Base-by-base conservation (phyloP, 352 stramenopile species). In the Pythium sp. region DNA sequence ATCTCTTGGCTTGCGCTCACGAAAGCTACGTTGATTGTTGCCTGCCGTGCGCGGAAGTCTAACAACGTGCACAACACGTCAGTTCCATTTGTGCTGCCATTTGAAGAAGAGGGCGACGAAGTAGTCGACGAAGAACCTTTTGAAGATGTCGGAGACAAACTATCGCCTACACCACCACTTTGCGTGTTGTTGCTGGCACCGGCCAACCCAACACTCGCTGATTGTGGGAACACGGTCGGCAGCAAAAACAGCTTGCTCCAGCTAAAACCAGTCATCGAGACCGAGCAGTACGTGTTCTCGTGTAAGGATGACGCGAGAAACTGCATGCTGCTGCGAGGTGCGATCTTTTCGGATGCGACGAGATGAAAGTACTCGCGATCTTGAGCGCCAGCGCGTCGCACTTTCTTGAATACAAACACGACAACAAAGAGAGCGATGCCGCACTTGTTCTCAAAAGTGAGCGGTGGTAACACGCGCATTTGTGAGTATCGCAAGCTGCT, bases 371-470 rank as follows among this genome's bases (percentile, higher is more conserved):
- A 88, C 62, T 93, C 83, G 58, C 83, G 80, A 47, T 93, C 83
- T 41, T 82, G 74, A 18, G 78, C 79, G 14, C 79, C 77, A 6
- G 80, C 71, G 30, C 83, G 80, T 7, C 73, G 76, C 15, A 92
- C 79, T 51, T 91, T 92, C 77, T 95, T 95, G 61, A 93, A 87
- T 46, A 91, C 77, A 60, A 95, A 94, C 24, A 87, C 72, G 26
- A 94, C 79, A 9, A 86, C 70, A 51, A 84, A 78, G 8, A 95
- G 78, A 2, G 86, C 65, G 11, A 94, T 76, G 0, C 81, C 82
- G 47, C 87, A 93, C 58, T 90, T 92, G 67, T 95, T 95, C 18
- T 94, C 84, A 36, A 95, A 82, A 7, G 79, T 81, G 0, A 94
- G 65, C 3, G 86, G 85, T 2, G 87, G 84, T 24, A 84, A 73